Evolutionary conservation across 495 filamentous ascomycete species (phyloP), one percentile per base, ranked within the genome.

Genomic region (Aspergillus bridgeri): DNA sequence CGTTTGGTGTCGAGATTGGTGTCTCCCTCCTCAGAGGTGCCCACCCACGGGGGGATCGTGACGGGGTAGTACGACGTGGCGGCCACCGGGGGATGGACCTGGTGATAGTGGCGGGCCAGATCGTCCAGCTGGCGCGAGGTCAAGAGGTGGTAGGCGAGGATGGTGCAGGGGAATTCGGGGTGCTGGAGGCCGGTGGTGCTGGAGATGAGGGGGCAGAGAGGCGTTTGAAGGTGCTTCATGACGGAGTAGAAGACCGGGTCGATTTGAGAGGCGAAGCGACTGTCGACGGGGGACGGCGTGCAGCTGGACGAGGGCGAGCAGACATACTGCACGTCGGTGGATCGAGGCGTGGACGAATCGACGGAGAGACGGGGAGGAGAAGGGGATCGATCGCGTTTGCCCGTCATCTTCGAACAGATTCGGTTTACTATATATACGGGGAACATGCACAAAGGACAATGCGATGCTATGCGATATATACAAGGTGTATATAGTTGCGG

Each of bases 41-140:
- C 67, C 7, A 80, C 43, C 79, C 76, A 75, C 8, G 72, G 58
- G 15, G 60, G 59, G 5, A 86, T 78, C 1, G 51, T 62, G n/a
- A 73, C 80, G 3, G 91, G 90, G 67, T 96, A 94, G n/a, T 72
- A 65, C 42, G 53, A 51, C 1, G 81, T 86, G 64, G 75, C 83
- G 0, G 54, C 59, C 18, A 68, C 71, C 61, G 43, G 84, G 76
- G 51, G 86, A 80, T 60, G 73, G 47, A 81, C 75, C 67, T 96
- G 90, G 69, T 91, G 86, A 71, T 90, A 94, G 68, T 88, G 87
- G 42, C 76, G 72, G 7, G 90, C 89, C 6, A 96, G 83, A 38
- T 68, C 68, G 65, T 95, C 89, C 44, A 92, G 81, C 68, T 93
- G 77, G 38, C 53, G 49, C 60, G 83, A 80, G 27, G 89, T 90